These are phyloP conservation scores for Cajanus cajan DNA, from an alignment of 306 rosid species.

Conservation along the genomic window DNA sequence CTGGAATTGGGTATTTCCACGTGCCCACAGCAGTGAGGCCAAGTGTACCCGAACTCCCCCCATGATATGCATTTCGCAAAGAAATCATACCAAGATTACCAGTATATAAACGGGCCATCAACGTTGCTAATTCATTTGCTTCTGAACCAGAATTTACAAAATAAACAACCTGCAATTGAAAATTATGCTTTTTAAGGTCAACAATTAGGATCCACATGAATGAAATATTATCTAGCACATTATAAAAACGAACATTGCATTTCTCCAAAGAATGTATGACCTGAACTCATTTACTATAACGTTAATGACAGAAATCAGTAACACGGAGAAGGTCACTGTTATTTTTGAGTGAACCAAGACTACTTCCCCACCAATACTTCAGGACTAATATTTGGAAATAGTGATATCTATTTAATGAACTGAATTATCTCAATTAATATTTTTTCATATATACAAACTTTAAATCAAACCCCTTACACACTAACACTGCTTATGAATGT, in stretches of 20 bases:
- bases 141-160: conserved; percentile 94
- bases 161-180: conserved; percentile 72
- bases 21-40: conserved; percentile 81
- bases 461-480: too few relatives aligned
- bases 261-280: conserved; percentile 9
- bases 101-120: conserved; percentile 89
- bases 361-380: too few relatives aligned
- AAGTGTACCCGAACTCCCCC: conserved; percentile 78
- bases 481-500: too few relatives aligned
- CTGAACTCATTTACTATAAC: neutral
- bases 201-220: conserved; percentile 4
- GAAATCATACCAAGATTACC: conserved; percentile 88
- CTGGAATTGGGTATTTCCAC: conserved; percentile 90
- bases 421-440: too few relatives aligned
- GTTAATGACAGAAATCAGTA: neutral
- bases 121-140: conserved; percentile 89
- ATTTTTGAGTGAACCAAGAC: too few relatives aligned
- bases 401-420: too few relatives aligned
- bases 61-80: conserved; percentile 90
- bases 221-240: neutral
- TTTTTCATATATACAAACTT: too few relatives aligned
- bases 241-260: neutral
- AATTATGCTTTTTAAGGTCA: neutral
- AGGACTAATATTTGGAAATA: too few relatives aligned
- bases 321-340: neutral